A percentile compares a stretch with the other conserved stretches of the same genome.
phyloP scores from a whole-genome alignment of 2,329 filamentous ascomycete species.

The Alternaria infectoria region DNA sequence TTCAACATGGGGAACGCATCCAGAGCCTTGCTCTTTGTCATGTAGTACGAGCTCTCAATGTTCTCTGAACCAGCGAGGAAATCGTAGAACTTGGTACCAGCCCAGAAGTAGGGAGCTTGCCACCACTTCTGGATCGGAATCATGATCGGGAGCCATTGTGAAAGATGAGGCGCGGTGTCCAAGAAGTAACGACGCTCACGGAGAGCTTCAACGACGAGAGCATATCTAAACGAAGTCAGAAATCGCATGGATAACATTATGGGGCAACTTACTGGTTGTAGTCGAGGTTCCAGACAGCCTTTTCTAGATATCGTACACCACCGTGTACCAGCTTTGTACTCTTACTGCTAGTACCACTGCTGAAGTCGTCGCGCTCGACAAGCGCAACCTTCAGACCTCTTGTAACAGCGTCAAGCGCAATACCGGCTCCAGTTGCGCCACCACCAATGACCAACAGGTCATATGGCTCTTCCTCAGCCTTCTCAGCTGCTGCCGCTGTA shows the following conservation, averaged over 20 bases:
- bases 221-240: constrained; percentile 52
- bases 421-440: constrained; percentile 79
- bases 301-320: constrained; percentile 83
- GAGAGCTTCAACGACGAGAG: constrained; percentile 80
- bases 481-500: constrained; percentile 27
- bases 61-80: constrained; percentile 84
- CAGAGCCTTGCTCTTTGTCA: constrained; percentile 83
- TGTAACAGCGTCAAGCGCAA: constrained; percentile 81
- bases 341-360: constrained; percentile 81
- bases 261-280: constrained; percentile 70
- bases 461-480: constrained; percentile 63
- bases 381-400: constrained; percentile 79
- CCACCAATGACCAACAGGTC: constrained; percentile 81
- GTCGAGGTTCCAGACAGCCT: constrained; percentile 84
- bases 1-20: constrained; percentile 91
- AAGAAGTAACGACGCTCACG: constrained; percentile 84
- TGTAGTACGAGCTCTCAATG: constrained; percentile 87
- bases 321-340: constrained; percentile 88
- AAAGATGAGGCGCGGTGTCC: constrained; percentile 82
- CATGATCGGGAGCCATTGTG: constrained; percentile 82
- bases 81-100: constrained; percentile 82
- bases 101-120: constrained; percentile 82
- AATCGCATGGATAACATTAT: neutral
- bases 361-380: constrained; percentile 84
- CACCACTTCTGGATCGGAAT: constrained; percentile 83